A percentile compares a stretch with the other conserved stretches of the same genome.
Evolutionary conservation across 495 filamentous ascomycete genomes (phyloP).

Genomic region (Lindgomyces ingoldianus): DNA sequence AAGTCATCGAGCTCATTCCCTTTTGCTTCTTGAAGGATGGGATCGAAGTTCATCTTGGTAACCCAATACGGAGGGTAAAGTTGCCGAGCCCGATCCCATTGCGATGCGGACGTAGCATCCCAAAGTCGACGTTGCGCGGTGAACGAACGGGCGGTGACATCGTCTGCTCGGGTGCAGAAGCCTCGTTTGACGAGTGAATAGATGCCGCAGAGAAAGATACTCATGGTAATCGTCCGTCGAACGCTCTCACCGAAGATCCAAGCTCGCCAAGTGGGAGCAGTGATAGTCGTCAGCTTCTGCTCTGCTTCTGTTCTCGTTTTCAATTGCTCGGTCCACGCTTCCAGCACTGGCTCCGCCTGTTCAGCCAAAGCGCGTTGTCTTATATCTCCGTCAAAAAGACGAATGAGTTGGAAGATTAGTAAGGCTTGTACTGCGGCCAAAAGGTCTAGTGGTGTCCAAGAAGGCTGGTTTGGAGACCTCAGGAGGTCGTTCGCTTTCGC

Average conservation of each 20-base stretch:
- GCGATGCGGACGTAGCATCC: constrained; percentile 40
- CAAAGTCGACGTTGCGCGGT: constrained; percentile 47
- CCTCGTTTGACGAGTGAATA: constrained; percentile 48
- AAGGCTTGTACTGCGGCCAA: constrained; percentile 53
- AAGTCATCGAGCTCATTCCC: constrained; percentile 30
- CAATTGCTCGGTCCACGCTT: constrained; percentile 48
- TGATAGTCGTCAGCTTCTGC: constrained; percentile 11
- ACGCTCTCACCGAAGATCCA: constrained; percentile 54
- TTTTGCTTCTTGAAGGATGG: constrained; percentile 11
- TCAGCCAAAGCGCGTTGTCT: constrained; percentile 53
- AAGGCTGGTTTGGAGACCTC: constrained; percentile 11
- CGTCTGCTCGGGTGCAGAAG: constrained; percentile 39
- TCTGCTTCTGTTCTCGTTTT: constrained; percentile 25
- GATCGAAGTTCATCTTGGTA: constrained; percentile 27
- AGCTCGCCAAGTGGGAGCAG: constrained; percentile 39
- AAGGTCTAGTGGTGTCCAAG: constrained; percentile 30
- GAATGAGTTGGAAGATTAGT: constrained; percentile 56
- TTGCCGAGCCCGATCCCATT: constrained; percentile 33
- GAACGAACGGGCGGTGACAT: constrained; percentile 45
- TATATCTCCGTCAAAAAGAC: constrained; percentile 60
- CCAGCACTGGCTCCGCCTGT: constrained; percentile 48
- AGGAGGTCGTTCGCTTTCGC: constrained; percentile 30
- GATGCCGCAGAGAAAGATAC: constrained; percentile 44
- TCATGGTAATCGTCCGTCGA: constrained; percentile 49
- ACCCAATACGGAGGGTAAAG: constrained; percentile 19